A percentile compares a stretch with the other conserved stretches of the same genome.
Conservation (phyloP, 106 monocot genomes). For the Cymbidium sinense region DNA sequence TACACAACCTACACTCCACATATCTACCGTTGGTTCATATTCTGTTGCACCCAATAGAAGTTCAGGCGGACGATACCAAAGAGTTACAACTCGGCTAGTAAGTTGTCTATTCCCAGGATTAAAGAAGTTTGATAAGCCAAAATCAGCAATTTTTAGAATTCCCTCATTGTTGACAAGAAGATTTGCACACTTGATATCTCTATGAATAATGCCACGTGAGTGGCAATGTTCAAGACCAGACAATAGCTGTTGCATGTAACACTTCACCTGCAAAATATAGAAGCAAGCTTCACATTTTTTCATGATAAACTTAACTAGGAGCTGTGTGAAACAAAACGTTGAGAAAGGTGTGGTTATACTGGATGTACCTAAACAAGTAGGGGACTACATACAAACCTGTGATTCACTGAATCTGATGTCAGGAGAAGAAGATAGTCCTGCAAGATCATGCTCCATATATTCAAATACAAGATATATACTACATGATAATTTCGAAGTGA, state of each 20-base stretch:
- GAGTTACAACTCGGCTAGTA: constrained; percentile 81
- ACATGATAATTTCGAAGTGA: constrained; percentile 58
- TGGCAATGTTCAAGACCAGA: constrained; percentile 86
- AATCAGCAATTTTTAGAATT: constrained; percentile 79
- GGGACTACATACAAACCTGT: constrained; percentile 41
- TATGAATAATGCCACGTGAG: constrained; percentile 64
- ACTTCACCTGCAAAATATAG: constrained; percentile 52
- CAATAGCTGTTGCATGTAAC: constrained; percentile 82
- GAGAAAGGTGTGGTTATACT: neutral
- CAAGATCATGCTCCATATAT: constrained; percentile 94
- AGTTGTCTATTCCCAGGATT: constrained; percentile 26
- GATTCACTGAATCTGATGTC: constrained; percentile 60
- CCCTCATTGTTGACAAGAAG: constrained; percentile 77
- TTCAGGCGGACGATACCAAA: constrained; percentile 97
- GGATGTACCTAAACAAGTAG: neutral
- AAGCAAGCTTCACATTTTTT: neutral
- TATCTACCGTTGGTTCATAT: constrained; percentile 73
- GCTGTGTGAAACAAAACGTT: neutral
- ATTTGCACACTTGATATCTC: constrained; percentile 90
- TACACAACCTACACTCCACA: constrained; percentile 94
- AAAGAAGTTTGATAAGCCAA: constrained; percentile 76
- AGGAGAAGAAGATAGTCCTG: constrained; percentile 64
- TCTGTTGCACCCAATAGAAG: constrained; percentile 77
- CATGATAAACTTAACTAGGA: neutral
- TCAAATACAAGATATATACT: constrained; percentile 89